phyloP scores from a whole-genome alignment of 768 basidiomycete species.

The Rhodotorula toruloides region DNA sequence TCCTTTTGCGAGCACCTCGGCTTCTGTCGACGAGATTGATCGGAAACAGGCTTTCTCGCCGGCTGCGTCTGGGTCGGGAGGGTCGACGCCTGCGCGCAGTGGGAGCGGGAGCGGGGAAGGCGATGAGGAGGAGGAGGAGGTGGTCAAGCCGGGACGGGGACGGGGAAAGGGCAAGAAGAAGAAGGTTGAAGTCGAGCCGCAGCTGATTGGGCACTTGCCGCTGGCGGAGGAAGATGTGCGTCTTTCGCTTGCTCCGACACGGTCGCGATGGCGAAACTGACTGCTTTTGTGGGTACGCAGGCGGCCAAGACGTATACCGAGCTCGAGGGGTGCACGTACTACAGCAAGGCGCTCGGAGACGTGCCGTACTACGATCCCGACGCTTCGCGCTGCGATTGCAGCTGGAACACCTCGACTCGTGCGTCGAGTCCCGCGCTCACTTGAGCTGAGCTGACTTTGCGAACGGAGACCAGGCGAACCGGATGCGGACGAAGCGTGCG shows the following conservation, averaged over 20 bases:
- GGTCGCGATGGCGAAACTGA: neutral
- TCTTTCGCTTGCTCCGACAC: neutral
- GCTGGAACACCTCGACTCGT: conserved; percentile 52
- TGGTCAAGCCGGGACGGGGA: neutral
- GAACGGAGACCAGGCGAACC: conserved; percentile 55
- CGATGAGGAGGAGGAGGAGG: neutral
- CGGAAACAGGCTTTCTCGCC: neutral
- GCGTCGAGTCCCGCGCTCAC: neutral
- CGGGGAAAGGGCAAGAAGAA: conserved; percentile 17
- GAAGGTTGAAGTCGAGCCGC: conserved; percentile 23
- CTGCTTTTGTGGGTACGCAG: neutral
- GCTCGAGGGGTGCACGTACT: conserved; percentile 20
- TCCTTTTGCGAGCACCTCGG: conserved; percentile 8
- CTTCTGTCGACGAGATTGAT: neutral
- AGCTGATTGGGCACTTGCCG: conserved; percentile 72
- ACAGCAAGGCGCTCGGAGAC: conserved; percentile 21
- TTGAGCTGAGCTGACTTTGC: neutral
- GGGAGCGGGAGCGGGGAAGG: neutral
- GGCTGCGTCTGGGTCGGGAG: neutral
- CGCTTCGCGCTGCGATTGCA: conserved; percentile 93
- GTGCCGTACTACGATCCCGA: conserved; percentile 55
- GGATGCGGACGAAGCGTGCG: conserved; percentile 66
- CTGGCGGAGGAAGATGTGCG: conserved; percentile 61
- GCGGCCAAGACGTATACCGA: conserved; percentile 49
- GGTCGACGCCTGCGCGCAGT: neutral